A percentile compares a stretch with the other conserved stretches of the same genome.
phyloP scores from a whole-genome alignment of 306 rosid species.

The Vigna trinervia region DNA sequence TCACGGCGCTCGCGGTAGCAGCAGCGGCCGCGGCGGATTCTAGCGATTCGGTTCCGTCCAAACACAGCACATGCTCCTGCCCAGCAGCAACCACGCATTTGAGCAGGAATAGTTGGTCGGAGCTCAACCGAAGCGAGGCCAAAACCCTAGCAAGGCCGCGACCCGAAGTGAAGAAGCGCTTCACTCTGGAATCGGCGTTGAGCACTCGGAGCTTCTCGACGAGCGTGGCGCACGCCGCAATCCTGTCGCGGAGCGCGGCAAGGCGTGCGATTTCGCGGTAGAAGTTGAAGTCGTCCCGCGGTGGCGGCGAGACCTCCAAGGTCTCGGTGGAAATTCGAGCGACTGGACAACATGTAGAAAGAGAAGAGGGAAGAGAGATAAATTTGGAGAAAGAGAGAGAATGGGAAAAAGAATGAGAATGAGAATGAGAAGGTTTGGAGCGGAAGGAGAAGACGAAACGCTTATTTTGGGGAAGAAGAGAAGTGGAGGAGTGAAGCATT shows the following conservation, averaged over 20 bases:
- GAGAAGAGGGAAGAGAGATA: constrained; percentile 34
- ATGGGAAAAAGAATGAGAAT: constrained; percentile 34
- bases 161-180: constrained; percentile 58
- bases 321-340: constrained; percentile 71
- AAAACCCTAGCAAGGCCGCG: constrained; percentile 50
- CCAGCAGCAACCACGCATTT: constrained; percentile 89
- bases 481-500: constrained; percentile 64
- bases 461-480: constrained; percentile 55
- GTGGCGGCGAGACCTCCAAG: constrained; percentile 65
- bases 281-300: constrained; percentile 64
- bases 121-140: constrained; percentile 47
- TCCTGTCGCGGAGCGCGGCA: constrained; percentile 56
- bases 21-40: constrained; percentile 25
- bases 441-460: constrained; percentile 53
- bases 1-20: constrained; percentile 49
- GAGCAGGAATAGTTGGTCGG: constrained; percentile 57
- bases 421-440: constrained; percentile 42
- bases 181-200: constrained; percentile 74
- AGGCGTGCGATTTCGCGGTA: constrained; percentile 70
- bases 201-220: constrained; percentile 57
- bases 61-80: constrained; percentile 75
- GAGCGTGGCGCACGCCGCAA: constrained; percentile 46
- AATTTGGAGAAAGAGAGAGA: constrained; percentile 52
- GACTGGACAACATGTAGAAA: constrained; percentile 48
- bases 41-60: constrained; percentile 44